Base-by-base conservation (phyloP, 208 protist species). In the Trypanosoma congolense region DNA sequence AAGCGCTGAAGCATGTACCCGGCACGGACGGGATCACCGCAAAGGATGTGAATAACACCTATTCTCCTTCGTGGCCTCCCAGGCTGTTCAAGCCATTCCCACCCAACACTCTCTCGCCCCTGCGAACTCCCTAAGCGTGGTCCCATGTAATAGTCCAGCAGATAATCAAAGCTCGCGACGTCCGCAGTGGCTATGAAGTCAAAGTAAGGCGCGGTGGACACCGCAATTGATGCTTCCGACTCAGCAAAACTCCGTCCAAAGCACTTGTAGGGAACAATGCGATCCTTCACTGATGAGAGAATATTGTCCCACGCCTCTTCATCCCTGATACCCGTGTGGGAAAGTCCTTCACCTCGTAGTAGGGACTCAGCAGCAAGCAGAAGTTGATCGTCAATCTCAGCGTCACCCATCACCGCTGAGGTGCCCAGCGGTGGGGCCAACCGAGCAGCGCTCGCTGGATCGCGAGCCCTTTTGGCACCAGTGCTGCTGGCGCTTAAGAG, bases 171-270 rank as follows among this genome's bases (percentile, higher is more conserved):
- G 30, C 81, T 73, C n/a, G 70, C 62, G 40, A 77, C 53, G 65
- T 92, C 81, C 0, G 81, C 73, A 0, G 85, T 80, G 26, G 73
- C 71, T 49, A 92, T 75, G 33, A 89, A 68, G 52, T 87, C 77
- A 68, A 86, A 90, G 57, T 92, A 92, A 16, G 46, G 64, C 26
- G 44, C 45, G 19, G 40, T 43, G 26, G 47, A 49, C 18, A 47
- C 28, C 18, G 58, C 51, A 44, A 77, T 46, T 22, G 55, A 64
- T 10, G 36, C 54, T 65, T 90, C 82, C 1, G 70, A 75, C 36
- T 60, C 28, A 16, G 59, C 52, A 53, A 90, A 90, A 16, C 52
- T 50, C 9, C 69, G 54, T 9, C 44, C 41, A 53, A 90, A 86
- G 45, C 61, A 75, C 4, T 56, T 42, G 55, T 90, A 90, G 8